Base-by-base conservation (phyloP, 1,284 basidiomycete genomes). In the Sporisorium graminicola region DNA sequence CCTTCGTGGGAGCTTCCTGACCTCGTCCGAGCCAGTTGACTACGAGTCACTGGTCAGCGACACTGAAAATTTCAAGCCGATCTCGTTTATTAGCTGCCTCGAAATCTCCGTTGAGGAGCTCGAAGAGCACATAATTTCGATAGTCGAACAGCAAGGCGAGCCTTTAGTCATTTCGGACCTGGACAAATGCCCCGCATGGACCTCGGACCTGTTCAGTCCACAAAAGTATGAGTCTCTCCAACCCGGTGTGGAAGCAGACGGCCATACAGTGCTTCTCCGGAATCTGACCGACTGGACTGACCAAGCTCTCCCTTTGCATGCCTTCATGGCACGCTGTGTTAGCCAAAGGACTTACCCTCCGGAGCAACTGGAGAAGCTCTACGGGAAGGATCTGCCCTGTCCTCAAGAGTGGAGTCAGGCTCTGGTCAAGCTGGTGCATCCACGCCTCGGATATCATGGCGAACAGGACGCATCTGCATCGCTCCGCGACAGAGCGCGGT, bases 101-200 rank as follows among this genome's bases (percentile, higher is more conserved):
- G 42, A 53, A 1, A 0, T 56, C 7, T 46, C 57, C 1, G 37
- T 47, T 4, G 35, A 69, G 24, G 61, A 69, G 24, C 59, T 77
- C 35, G 59, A 55, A 14, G 10, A 37, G 24, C 53, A 60, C 18
- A 67, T 77, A 33, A 33, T 52, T 10, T 43, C 44, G 13, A 24
- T 56, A 13, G 63, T 77, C 22, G 74, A 77, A 35, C 42, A 33
- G 1, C 6, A 52, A 13, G 57, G 70, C 24, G 20, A 54, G 52
- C 74, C 74, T 0, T 33, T 77, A 18, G 60, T 77, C 29, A 66
- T 77, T 27, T 61, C 66, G 27, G 70, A 74, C 35, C 70, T 73
- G n/a, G 55, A 77, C 35, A 66, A 59, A 20, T 24, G 26, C 10
- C 26, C 58, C 2, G 29, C 22, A 12, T 75, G 73, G 73, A 20